Conservation (phyloP, 352 stramenopile species). For the Pelagophyceae sp. region DNA sequence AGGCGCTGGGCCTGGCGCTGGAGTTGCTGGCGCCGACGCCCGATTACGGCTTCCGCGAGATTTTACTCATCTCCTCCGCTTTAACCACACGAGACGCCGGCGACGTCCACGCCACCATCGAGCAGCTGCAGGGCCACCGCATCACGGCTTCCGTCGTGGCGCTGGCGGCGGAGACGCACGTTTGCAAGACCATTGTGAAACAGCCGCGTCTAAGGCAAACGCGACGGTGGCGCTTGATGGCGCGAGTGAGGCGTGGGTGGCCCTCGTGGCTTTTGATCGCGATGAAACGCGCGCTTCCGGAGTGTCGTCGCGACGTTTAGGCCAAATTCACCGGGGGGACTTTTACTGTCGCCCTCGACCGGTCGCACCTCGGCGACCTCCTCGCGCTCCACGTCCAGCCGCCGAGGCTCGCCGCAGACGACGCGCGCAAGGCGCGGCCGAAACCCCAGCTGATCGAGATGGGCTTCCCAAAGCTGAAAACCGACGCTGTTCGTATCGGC, state of each 20-base stretch:
- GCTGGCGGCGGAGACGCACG: constrained; percentile 83
- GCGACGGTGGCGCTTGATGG: too few species aligned
- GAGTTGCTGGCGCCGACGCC: constrained; percentile 70
- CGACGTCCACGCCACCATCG: constrained; percentile 84
- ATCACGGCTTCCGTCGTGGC: constrained; percentile 84
- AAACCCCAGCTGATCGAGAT: constrained; percentile 58
- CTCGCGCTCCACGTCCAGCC: constrained; percentile 85
- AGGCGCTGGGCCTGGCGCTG: too few species aligned
- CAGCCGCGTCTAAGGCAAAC: too few species aligned
- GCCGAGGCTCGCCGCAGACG: constrained; percentile 67
- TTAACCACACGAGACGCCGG: constrained; percentile 89
- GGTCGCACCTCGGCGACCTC: constrained; percentile 76
- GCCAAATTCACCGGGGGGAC: constrained; percentile 78
- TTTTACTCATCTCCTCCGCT: constrained; percentile 86
- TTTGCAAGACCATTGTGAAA: constrained; percentile 55
- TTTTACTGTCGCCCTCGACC: constrained; percentile 85
- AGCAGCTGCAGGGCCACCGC: constrained; percentile 70
- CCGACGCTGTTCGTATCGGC: too few species aligned
- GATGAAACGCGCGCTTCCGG: too few species aligned
- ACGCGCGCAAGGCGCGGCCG: constrained; percentile 51
- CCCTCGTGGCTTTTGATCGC: too few species aligned
- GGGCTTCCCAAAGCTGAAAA: constrained; percentile 53
- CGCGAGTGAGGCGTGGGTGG: too few species aligned
- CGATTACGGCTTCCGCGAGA: constrained; percentile 64
- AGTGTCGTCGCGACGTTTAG: too few species aligned